Evolutionary conservation across 1,284 basidiomycete genomes (phyloP).

Genomic region (Tilletia setariae): DNA sequence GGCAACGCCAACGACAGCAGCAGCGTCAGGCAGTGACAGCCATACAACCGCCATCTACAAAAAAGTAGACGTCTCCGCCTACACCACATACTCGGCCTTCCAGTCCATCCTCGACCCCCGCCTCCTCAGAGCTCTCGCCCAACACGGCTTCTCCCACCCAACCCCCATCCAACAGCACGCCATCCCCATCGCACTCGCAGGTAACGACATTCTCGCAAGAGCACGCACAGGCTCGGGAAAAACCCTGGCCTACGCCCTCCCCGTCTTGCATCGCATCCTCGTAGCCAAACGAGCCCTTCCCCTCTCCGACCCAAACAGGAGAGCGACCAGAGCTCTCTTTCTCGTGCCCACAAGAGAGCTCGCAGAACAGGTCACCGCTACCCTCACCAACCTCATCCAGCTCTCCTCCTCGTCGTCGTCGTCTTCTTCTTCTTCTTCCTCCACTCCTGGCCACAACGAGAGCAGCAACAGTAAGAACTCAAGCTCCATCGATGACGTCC

Average conservation of each 20-base stretch:
- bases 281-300: constrained; percentile 71
- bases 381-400: constrained; percentile 9
- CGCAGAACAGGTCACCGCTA: constrained; percentile 75
- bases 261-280: constrained; percentile 83
- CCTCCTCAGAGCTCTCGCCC: constrained; percentile 70
- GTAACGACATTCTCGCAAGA: constrained; percentile 81
- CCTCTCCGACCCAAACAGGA: constrained; percentile 57
- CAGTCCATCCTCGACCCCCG: constrained; percentile 72
- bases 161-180: constrained; percentile 73
- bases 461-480: constrained; percentile 56
- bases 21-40: background rate
- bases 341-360: constrained; percentile 93
- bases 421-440: background rate
- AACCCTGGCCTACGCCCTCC: constrained; percentile 92
- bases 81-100: constrained; percentile 53
- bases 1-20: background rate
- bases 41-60: background rate
- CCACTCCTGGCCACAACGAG: too few relatives aligned
- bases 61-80: background rate
- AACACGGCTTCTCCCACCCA: constrained; percentile 75
- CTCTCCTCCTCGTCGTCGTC: background rate
- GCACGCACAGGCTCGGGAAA: constrained; percentile 96
- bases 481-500: constrained; percentile 67
- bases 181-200: constrained; percentile 82
- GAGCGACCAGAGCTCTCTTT: constrained; percentile 74